phyloP scores from a whole-genome alignment of 805 yeast genomes.

The Yamadazyma nakazawae region DNA sequence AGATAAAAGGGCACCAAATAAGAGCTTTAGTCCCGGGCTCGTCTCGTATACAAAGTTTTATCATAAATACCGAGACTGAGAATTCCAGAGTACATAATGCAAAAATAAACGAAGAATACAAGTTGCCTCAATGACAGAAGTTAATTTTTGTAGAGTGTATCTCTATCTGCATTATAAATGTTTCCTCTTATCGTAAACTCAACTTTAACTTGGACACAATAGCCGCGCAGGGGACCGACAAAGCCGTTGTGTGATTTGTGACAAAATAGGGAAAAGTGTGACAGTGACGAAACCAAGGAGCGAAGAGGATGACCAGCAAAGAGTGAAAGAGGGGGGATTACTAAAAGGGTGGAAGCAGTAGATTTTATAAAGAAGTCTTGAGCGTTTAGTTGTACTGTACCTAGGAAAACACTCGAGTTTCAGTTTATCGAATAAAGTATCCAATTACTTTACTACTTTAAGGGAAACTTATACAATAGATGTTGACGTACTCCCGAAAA shows the following conservation, averaged over 20 bases:
- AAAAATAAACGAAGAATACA: neutral
- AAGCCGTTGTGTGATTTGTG: constrained; percentile 2
- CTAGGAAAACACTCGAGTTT: neutral
- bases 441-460: neutral
- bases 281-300: neutral
- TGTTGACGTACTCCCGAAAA: neutral
- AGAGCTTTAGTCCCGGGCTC: neutral
- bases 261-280: neutral
- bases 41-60: neutral
- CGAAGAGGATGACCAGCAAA: neutral
- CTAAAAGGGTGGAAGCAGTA: too few relatives aligned
- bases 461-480: neutral
- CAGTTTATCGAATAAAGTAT: neutral
- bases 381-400: too few relatives aligned
- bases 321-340: neutral
- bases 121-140: too few relatives aligned
- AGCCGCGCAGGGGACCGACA: neutral
- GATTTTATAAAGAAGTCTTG: too few relatives aligned
- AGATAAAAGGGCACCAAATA: neutral
- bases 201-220: neutral
- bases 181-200: neutral
- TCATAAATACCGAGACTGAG: neutral
- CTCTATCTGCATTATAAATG: neutral
- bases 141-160: too few relatives aligned
- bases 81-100: neutral